phyloP scores from a whole-genome alignment of 495 filamentous ascomycete genomes.

The Chaetomium fimeti region DNA sequence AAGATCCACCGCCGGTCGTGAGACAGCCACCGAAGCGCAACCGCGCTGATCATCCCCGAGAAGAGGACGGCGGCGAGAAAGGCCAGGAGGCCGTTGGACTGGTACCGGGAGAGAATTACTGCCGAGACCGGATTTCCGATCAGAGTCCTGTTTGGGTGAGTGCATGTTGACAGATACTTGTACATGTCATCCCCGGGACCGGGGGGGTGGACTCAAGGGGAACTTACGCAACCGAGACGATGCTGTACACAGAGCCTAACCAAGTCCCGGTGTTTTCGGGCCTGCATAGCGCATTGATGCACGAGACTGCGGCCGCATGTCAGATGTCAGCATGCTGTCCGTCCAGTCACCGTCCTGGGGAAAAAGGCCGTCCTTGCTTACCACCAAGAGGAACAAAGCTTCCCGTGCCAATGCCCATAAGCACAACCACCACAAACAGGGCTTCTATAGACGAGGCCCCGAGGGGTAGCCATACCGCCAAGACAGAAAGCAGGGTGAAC shows the following conservation, averaged over 20 bases:
- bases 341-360: not conserved
- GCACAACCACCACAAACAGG: slow-evolving; percentile 28
- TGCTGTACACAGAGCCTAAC: slow-evolving; percentile 32
- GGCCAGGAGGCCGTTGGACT: slow-evolving; percentile 25
- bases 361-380: slow-evolving; percentile 11
- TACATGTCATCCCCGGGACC: not conserved
- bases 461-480: slow-evolving; percentile 31
- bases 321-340: not conserved
- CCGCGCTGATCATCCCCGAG: slow-evolving; percentile 27
- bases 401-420: slow-evolving; percentile 36
- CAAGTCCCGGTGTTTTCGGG: slow-evolving; percentile 29
- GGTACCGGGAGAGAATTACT: slow-evolving; percentile 24
- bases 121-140: slow-evolving; percentile 32
- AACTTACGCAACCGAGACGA: slow-evolving; percentile 34
- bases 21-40: slow-evolving; percentile 28
- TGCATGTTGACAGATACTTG: not conserved
- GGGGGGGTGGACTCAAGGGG: not conserved
- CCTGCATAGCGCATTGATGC: slow-evolving; percentile 31
- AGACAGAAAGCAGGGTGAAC: slow-evolving; percentile 28
- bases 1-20: slow-evolving; percentile 25
- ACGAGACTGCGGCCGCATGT: slow-evolving; percentile 25
- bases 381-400: slow-evolving; percentile 35
- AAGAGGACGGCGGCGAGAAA: slow-evolving; percentile 32
- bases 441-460: slow-evolving; percentile 23
- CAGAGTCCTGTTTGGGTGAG: slow-evolving; percentile 17